Percentiles rank a stretch among this genome's conserved stretches.
Conservation (phyloP, 2,329 filamentous ascomycete species). For the Botrytis byssoidea region DNA sequence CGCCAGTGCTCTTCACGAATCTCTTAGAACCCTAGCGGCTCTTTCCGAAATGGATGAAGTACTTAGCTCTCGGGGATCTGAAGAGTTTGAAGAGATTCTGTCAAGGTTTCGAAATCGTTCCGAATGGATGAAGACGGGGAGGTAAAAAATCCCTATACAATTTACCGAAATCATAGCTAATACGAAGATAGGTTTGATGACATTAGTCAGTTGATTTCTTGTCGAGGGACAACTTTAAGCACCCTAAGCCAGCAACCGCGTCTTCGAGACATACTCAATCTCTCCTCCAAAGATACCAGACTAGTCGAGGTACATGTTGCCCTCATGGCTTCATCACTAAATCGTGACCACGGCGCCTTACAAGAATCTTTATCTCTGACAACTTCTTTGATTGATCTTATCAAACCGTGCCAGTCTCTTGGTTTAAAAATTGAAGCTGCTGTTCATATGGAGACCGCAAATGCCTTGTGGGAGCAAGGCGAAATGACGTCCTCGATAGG, state of each 20-base stretch:
- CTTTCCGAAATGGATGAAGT: slow-evolving; percentile 81
- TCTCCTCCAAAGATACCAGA: slow-evolving; percentile 63
- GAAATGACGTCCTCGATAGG: slow-evolving; percentile 86
- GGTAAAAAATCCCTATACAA: slow-evolving; percentile 51
- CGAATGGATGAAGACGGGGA: slow-evolving; percentile 78
- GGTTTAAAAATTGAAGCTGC: slow-evolving; percentile 75
- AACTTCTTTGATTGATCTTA: slow-evolving; percentile 76
- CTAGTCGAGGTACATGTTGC: slow-evolving; percentile 75
- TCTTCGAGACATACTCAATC: slow-evolving; percentile 58
- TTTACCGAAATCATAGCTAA: slow-evolving; percentile 7
- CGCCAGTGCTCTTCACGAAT: slow-evolving; percentile 52
- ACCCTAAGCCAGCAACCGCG: slow-evolving; percentile 69
- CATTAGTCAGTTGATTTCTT: slow-evolving; percentile 76
- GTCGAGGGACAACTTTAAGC: slow-evolving; percentile 78
- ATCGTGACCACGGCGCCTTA: slow-evolving; percentile 74
- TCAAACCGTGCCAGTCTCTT: slow-evolving; percentile 65
- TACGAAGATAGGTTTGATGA: slow-evolving; percentile 63
- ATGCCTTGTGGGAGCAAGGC: slow-evolving; percentile 90
- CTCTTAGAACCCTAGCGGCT: slow-evolving; percentile 64
- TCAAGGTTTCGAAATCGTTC: slow-evolving; percentile 62
- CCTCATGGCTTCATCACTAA: slow-evolving; percentile 70
- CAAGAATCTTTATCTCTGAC: slow-evolving; percentile 87
- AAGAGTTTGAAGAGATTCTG: slow-evolving; percentile 62
- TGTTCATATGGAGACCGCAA: slow-evolving; percentile 78
- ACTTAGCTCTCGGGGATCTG: slow-evolving; percentile 56